Evolutionary conservation across 2,329 filamentous ascomycete genomes (phyloP).

Genomic region (Colletotrichum liaoningense): DNA sequence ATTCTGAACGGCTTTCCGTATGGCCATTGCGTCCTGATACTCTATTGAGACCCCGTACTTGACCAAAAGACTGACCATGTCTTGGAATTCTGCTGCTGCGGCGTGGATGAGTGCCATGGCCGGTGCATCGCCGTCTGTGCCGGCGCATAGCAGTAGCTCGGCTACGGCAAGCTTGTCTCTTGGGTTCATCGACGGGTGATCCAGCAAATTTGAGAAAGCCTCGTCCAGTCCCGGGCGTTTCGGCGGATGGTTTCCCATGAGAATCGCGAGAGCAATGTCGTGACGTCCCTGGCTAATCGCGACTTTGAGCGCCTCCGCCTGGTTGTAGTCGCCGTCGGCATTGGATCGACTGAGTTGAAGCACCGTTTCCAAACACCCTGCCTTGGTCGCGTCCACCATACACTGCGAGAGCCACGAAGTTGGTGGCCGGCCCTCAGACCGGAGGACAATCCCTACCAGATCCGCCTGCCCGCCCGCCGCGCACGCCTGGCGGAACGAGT

Average conservation of each 20-base stretch:
- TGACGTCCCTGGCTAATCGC: conserved; percentile 61
- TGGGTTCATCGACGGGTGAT: conserved; percentile 57
- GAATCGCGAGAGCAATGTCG: conserved; percentile 66
- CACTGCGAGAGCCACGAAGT: conserved; percentile 58
- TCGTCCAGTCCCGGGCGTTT: conserved; percentile 59
- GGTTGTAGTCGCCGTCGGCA: conserved; percentile 64
- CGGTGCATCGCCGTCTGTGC: conserved; percentile 63
- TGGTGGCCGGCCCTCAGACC: conserved; percentile 60
- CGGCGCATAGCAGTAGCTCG: conserved; percentile 68
- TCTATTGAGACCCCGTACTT: conserved; percentile 66
- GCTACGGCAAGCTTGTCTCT: conserved; percentile 63
- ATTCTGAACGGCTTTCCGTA: conserved; percentile 60
- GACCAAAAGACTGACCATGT: conserved; percentile 66
- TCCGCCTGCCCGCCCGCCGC: conserved; percentile 56
- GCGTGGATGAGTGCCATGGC: conserved; percentile 61
- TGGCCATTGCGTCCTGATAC: conserved; percentile 60
- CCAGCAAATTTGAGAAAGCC: conserved; percentile 61
- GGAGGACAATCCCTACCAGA: conserved; percentile 60
- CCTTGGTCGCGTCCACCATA: conserved; percentile 62
- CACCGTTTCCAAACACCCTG: conserved; percentile 63
- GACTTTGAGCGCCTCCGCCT: conserved; percentile 62
- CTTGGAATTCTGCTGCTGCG: conserved; percentile 60
- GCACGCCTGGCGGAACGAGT: conserved; percentile 65
- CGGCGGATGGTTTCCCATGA: conserved; percentile 65
- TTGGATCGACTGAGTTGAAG: conserved; percentile 61